phyloP scores from a whole-genome alignment of 129 eudicot genomes.

The Flaveria linearis region DNA sequence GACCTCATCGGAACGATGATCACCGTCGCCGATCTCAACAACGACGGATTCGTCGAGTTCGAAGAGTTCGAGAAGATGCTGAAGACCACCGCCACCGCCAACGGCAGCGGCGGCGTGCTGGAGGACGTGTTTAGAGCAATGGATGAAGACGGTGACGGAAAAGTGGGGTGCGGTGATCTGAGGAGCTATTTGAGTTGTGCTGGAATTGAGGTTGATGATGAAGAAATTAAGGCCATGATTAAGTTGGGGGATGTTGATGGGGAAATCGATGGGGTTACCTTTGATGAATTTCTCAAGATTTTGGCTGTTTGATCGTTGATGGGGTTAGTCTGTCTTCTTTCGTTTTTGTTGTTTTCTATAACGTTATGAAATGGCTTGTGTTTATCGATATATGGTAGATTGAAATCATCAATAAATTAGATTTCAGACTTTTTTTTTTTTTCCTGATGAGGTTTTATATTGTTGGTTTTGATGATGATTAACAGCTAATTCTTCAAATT shows the following conservation, averaged over 20 bases:
- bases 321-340: background rate
- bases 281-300: conserved; percentile 60
- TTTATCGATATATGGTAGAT: background rate
- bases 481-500: too few species aligned
- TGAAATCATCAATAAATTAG: background rate
- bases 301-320: conserved; percentile 45
- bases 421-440: too few species aligned
- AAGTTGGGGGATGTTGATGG: conserved; percentile 56
- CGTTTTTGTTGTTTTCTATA: background rate
- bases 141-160: conserved; percentile 88
- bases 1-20: conserved; percentile 76
- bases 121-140: conserved; percentile 73
- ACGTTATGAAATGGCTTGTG: background rate
- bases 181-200: conserved; percentile 51
- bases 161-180: conserved; percentile 67
- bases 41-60: conserved; percentile 71
- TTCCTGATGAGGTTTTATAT: too few species aligned
- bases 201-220: conserved; percentile 64
- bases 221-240: conserved; percentile 76
- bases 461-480: too few species aligned
- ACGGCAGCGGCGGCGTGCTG: conserved; percentile 42
- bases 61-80: conserved; percentile 78
- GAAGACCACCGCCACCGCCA: background rate
- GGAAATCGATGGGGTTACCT: conserved; percentile 54
- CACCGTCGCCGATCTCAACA: conserved; percentile 60